Evolutionary conservation across 805 yeast genomes (phyloP), one percentile per base, ranked within the genome.

Genomic region (Sungouiozyma ichnusensis): DNA sequence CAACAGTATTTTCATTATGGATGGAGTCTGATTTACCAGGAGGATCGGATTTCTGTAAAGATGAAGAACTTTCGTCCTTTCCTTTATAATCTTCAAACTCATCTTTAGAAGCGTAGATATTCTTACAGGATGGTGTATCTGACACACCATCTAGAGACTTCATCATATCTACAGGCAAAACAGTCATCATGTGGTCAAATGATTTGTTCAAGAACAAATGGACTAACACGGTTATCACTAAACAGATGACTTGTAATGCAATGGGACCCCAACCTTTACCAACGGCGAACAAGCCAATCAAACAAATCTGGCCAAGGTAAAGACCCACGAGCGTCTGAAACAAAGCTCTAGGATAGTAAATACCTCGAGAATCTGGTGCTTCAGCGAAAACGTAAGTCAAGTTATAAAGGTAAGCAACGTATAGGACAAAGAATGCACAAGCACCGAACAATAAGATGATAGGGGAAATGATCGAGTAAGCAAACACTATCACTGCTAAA

Each of bases 181-280:
- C 73, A 0, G 56, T 55, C 46, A 81, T 55, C 57, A 87, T 67
- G 11, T 72, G 69, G 43, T 73, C 80, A 57, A 86, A 85, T 0
- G 96, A 85, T 7, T 56, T 47, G 47, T 71, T 75, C 57, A 90
- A 61, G 48, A 76, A 73, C 24, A 76, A 15, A 54, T 90, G 96
- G 44, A 75, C 69, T 56, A 85, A 80, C 3, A 73, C 73, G 0
- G 97, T 85, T 49, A 72, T 62, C 7, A 72, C 74, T 13, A 85
- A 53, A 35, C 81, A 68, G 40, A 88, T 69, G 1, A 77, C 79
- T 60, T 83, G 85, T 41, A 90, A 64, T 3, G 80, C 84, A 48
- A 87, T 72, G 32, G 96, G 94, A 36, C 96, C 97, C 96, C 96
- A 90, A 35, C 94, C 82, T 69, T 85, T 85, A 47, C 94, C 87